These are phyloP conservation scores for Thielaviopsis populi DNA, from an alignment of 2,329 filamentous ascomycete species.

Conservation along the genomic window DNA sequence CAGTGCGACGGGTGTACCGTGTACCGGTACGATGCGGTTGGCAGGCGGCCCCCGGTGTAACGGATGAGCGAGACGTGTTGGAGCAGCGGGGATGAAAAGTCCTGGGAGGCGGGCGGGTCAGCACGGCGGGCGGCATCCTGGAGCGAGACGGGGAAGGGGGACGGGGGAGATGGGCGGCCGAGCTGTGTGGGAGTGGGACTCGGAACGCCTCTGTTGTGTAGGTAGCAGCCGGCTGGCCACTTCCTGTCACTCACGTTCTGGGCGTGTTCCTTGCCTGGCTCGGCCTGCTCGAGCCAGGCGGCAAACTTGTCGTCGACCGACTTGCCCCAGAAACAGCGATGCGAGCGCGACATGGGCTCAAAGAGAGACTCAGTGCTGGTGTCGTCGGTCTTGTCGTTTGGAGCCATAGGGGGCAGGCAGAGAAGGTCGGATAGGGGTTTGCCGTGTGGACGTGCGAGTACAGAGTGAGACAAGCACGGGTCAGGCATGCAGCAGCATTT, in stretches of 20 bases:
- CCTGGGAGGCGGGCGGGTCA: slow-evolving; percentile 22
- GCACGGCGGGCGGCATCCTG: background rate
- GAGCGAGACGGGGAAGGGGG: too few species aligned
- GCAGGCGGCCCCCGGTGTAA: slow-evolving; percentile 24
- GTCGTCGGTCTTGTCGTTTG: background rate
- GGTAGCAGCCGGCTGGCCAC: background rate
- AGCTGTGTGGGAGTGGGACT: background rate
- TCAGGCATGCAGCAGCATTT: too few species aligned
- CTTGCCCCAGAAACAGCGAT: slow-evolving; percentile 3
- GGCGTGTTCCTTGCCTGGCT: background rate
- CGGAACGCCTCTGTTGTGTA: too few species aligned
- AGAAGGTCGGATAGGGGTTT: too few species aligned
- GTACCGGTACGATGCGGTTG: slow-evolving; percentile 32
- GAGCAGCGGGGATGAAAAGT: slow-evolving; percentile 31
- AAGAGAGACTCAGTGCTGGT: too few species aligned
- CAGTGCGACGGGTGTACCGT: slow-evolving; percentile 36
- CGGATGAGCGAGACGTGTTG: slow-evolving; percentile 30
- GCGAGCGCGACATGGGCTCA: background rate
- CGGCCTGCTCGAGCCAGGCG: slow-evolving; percentile 7
- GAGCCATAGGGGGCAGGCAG: background rate
- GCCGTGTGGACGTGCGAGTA: too few species aligned
- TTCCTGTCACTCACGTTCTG: background rate
- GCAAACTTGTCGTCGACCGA: slow-evolving; percentile 12
- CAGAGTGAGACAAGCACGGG: too few species aligned
- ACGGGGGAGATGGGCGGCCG: background rate